Evolutionary conservation across 768 basidiomycete genomes (phyloP), one percentile per base, ranked within the genome.

Genomic region (Phanerochaete sordida): DNA sequence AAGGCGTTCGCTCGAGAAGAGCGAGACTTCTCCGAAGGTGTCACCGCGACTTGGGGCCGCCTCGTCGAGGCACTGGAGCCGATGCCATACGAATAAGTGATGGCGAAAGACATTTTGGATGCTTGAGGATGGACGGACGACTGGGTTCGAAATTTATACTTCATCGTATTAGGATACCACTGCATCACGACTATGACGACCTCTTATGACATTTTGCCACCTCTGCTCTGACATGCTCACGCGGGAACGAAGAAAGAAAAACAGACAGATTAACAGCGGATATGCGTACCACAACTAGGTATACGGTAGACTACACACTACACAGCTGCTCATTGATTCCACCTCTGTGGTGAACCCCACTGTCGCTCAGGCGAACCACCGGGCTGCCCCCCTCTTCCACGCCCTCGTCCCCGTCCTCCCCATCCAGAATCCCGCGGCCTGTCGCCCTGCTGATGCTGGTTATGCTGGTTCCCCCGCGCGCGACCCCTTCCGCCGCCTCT

Each of bases 51-150:
- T 58, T 98, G 95, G 95, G 76, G 79, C 45, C 86, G 85, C 3
- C 74, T 96, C 56, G 77, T 77, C 26, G 86, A 88, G 56, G 82
- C 80, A 43, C 81, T 94, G 39, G 87, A 90, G 64, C 75, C 74
- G 51, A 96, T 98, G 93, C 93, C 95, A 6, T 86, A 85, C 49
- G 95, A 95, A 70, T 95, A 74, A 81, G 60, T 37, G 15, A 2
- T 51, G 43, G 51, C 5, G 4, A 7, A n/a, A 23, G 30, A 43
- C 19, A 16, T 19, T 4, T 16, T 11, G 39, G 19, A 43, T 19
- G 8, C 11, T 16, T 11, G 4, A 43, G 39, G 19, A 43, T 57
- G 23, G n/a, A 46, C 45, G 26, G 21, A 26, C 27, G 35, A 24
- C 12, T 21, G 23, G 33, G 12, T 21, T 16, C 21, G 28, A 52